Evolutionary conservation across 73 alveolate genomes (phyloP), one percentile per base, ranked within the genome.

Genomic region (Blepharisma japonicum): DNA sequence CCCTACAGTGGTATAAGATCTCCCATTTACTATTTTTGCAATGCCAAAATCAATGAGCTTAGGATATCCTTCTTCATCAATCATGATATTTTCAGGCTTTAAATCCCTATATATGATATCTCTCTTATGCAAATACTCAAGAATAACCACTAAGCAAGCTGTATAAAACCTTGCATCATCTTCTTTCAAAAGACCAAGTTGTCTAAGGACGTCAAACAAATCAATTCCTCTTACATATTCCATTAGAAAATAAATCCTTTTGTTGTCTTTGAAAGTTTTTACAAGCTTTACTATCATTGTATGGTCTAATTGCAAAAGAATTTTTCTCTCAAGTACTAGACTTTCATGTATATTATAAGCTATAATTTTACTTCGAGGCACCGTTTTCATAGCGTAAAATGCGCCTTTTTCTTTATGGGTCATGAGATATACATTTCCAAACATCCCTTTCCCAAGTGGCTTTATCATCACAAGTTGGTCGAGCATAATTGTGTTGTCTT

Each of bases 251-350:
- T 90, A 92, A 4, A 92, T 68, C 42, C 86, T 49, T 32, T 56
- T 55, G 21, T 71, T 68, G 78, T 90, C 97, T 78, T 90, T 85
- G 71, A 83, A 90, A 42, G 90, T 84, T 83, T 80, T 87, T 27
- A 87, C 91, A 39, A 89, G 83, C 76, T 87, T 92, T 46, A 92
- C 85, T 6, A 92, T 90, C 51, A 90, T 90, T 0, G 98, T 97
- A 79, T 92, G 98, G 56, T 92, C 98, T 7, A 92, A 71, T 67
- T 81, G 27, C 11, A 83, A 51, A 49, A 90, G 56, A 27, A 92
- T 83, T 50, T 83, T 45, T 77, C 87, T 80, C 79, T 92, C 98
- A 45, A 56, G 71, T 42, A 48, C 46, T 20, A 85, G 23, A 39
- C 45, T 47, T 27, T 86, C 76, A 39, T 78, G 56, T 7, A 83